Percentiles rank a stretch among this genome's conserved stretches.
Conservation (phyloP, 371 early-diverging fungal genomes). For the Smittium mucronatum region DNA sequence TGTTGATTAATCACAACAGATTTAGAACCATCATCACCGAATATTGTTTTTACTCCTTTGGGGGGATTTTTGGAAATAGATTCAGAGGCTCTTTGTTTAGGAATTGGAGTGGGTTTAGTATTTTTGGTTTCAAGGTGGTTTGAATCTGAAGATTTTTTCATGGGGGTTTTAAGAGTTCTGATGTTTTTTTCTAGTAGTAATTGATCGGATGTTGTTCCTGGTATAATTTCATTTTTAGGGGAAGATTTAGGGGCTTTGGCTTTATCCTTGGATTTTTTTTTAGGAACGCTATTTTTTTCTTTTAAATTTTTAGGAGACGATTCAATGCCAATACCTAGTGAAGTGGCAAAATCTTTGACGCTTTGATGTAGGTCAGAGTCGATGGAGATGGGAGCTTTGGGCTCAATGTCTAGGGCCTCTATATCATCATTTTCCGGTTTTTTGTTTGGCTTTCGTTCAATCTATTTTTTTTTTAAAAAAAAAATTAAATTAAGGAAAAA, state of each 20-base stretch:
- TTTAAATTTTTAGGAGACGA: neutral
- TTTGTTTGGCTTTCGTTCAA: slow-evolving; percentile 9
- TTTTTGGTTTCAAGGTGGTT: neutral
- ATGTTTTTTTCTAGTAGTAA: neutral
- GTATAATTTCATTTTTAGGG: neutral
- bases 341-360: slow-evolving; percentile 25
- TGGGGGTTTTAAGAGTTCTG: neutral
- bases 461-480: neutral
- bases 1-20: neutral
- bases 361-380: slow-evolving; percentile 17
- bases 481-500: neutral
- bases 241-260: neutral
- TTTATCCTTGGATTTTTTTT: slow-evolving; percentile 5
- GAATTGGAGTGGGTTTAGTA: neutral
- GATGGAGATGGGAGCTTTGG: neutral
- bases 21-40: neutral
- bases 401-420: neutral
- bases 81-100: neutral
- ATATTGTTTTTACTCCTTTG: neutral
- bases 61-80: neutral
- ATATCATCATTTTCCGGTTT: neutral
- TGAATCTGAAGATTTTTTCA: neutral
- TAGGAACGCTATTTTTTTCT: slow-evolving; percentile 4
- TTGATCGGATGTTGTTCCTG: neutral
- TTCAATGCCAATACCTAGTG: slow-evolving; percentile 23